Evolutionary conservation across 2,329 filamentous ascomycete genomes (phyloP).

Genomic region (Monilinia aucupariae): DNA sequence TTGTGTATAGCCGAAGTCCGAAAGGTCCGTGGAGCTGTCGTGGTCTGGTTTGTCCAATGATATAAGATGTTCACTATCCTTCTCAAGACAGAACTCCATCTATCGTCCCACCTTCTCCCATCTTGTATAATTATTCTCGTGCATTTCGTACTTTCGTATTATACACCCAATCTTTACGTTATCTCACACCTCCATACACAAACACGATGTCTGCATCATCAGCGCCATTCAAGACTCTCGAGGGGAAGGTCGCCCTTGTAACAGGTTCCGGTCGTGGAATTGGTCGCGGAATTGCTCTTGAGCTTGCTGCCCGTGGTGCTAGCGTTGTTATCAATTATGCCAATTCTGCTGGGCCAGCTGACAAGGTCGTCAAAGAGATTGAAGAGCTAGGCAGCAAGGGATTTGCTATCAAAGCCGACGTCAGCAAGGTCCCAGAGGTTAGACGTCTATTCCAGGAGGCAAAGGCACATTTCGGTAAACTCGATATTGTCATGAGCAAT

Average conservation of each 20-base stretch:
- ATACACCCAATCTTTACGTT: neutral
- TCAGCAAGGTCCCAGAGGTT: conserved; percentile 43
- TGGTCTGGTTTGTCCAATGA: conserved; percentile 7
- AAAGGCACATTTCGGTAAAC: conserved; percentile 27
- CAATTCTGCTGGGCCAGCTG: conserved; percentile 48
- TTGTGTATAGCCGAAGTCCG: conserved; percentile 15
- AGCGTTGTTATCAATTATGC: conserved; percentile 56
- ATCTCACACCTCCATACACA: neutral
- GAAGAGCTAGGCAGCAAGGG: conserved; percentile 46
- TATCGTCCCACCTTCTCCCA: neutral
- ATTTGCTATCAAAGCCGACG: conserved; percentile 53
- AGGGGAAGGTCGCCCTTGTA: conserved; percentile 68
- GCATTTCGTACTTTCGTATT: neutral
- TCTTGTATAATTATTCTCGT: neutral
- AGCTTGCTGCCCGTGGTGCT: conserved; percentile 39
- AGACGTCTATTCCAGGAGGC: conserved; percentile 27
- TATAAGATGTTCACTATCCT: conserved; percentile 9
- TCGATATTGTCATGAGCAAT: conserved; percentile 33
- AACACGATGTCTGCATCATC: conserved; percentile 4
- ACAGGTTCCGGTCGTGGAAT: conserved; percentile 78
- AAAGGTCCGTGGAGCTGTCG: conserved; percentile 11
- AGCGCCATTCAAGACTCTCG: conserved; percentile 18
- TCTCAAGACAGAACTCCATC: neutral
- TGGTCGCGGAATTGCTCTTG: conserved; percentile 47
- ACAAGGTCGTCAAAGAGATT: conserved; percentile 52